Evolutionary conservation across 345 rosid genomes (phyloP), one percentile per base, ranked within the genome.

Genomic region (Cardamine resedifolia): DNA sequence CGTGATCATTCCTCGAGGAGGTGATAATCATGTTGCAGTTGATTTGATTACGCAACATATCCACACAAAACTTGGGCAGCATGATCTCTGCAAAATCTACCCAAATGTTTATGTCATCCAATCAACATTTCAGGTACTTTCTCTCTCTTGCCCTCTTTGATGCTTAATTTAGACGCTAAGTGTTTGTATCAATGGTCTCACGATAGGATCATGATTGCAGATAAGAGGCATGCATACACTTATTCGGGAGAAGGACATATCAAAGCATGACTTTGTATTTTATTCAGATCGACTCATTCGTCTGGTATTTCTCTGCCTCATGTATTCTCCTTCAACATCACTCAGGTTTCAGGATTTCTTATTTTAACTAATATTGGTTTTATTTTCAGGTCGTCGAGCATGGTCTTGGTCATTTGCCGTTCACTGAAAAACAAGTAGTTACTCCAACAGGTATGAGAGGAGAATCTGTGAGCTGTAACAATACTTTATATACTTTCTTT

Each of bases 171-270:
- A 28, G 10, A 41, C 4, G 3, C 28, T 10, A 26, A 36, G 58
- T 66, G 26, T 24, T 66, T 21, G 48, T 39, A 41, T 64, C 48
- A 56, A n/a, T 68, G 48, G 44, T 74, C 63, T 83, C 20, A 77
- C 60, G 36, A 7, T 47, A 70, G 34, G 75, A 74, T 50, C 41
- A 14, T 79, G 60, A 73, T 75, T 68, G 71, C 87, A 95, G 97
- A 95, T 95, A 77, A 81, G 98, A 85, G 99, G 97, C 59, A 91
- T 95, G 99, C 99, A 95, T 81, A 95, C 99, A 73, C 83, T 95
- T 83, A 95, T 95, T 68, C 90, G 99, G 67, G 97, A 91, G 77
- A 81, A 75, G 64, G 96, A 87, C 38, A 91, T 95, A 81, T 90
- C 99, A 49, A 95, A 91, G 87, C 99, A 91, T 76, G 99, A 91